phyloP scores from a whole-genome alignment of 306 rosid genomes.

The Cucurbita maxima region DNA sequence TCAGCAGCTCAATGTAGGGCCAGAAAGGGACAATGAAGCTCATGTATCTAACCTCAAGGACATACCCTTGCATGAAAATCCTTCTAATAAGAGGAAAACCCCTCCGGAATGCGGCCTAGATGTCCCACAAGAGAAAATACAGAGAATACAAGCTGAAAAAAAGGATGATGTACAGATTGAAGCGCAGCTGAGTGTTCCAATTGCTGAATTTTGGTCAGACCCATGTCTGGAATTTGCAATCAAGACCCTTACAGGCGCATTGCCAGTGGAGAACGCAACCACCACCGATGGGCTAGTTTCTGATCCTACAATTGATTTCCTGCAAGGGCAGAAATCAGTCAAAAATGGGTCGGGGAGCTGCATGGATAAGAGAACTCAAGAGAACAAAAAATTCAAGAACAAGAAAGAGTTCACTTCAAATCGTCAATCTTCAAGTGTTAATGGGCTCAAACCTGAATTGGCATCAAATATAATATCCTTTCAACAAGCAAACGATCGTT shows the following conservation, averaged over 20 bases:
- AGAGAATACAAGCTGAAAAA: slow-evolving; percentile 24
- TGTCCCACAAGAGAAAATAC: slow-evolving; percentile 20
- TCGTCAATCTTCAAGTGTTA: slow-evolving; percentile 33
- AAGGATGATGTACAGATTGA: slow-evolving; percentile 19
- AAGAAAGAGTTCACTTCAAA: slow-evolving; percentile 29
- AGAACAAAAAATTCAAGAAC: slow-evolving; percentile 23
- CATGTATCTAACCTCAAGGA: slow-evolving; percentile 2
- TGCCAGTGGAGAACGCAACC: slow-evolving; percentile 33
- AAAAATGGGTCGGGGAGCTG: slow-evolving; percentile 18
- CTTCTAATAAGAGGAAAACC: slow-evolving; percentile 14
- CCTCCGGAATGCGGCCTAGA: slow-evolving; percentile 15
- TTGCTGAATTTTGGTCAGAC: slow-evolving; percentile 24
- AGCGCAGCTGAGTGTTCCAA: slow-evolving; percentile 14
- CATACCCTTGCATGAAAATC: slow-evolving; percentile 2
- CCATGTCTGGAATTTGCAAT: slow-evolving; percentile 39
- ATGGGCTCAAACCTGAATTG: slow-evolving; percentile 46
- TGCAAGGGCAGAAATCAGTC: slow-evolving; percentile 15
- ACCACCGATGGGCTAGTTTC: slow-evolving; percentile 12
- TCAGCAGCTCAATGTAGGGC: slow-evolving; percentile 11
- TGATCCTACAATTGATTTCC: slow-evolving; percentile 16
- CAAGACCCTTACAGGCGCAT: slow-evolving; percentile 49
- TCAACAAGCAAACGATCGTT: slow-evolving; percentile 35
- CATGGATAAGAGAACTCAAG: slow-evolving; percentile 18
- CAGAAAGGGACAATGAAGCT: slow-evolving; percentile 9
- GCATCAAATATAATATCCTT: slow-evolving; percentile 17